Evolutionary conservation across 352 stramenopile genomes (phyloP), one percentile per base, ranked within the genome.

Genomic region (Thalassiosira mediterranea): DNA sequence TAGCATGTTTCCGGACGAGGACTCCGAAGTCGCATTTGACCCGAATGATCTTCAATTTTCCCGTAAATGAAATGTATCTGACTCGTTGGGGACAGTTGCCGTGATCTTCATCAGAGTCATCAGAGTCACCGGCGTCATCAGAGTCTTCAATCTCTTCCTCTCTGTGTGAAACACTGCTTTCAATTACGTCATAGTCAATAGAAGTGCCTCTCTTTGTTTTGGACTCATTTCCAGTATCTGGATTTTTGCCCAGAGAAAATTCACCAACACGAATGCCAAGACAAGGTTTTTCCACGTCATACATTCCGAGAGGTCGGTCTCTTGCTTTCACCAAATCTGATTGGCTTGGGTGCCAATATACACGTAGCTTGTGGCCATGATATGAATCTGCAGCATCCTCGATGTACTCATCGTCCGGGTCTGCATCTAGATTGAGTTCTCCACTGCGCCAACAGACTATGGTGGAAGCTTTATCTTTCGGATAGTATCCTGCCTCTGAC

Each of bases 311-410:
- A 13, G 4, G 15, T 3, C 37, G 2, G n/a, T 52, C 15, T 37
- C 17, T 54, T 11, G 34, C 7, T 31, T 66, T 52, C 31, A 57
- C 17, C 17, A 21, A 28, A 66, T 66, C 57, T 37, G 38, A 25
- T 38, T 66, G 17, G 3, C n/a, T 52, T 4, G 57, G 57, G 17
- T 66, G 32, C 57, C 57, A 66, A 34, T 66, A 57, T 25, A 66
- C 17, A 60, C 57, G 57, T 15, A 66, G 13, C 10, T 29, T 31
- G 15, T 66, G 32, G 3, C 57, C 57, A 56, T 31, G 13, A 37
- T 10, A 10, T 19, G 23, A 5, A 57, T 51, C 37, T 10, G 40
- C 15, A 11, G 42, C 8, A 46, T 31, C 29, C 28, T 13, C 4
- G 25, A 10, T 13, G 15, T 44, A 2, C 17, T 61, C 52, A 46